phyloP scores from a whole-genome alignment of 345 rosid species.

The Eucalyptus urophylla region DNA sequence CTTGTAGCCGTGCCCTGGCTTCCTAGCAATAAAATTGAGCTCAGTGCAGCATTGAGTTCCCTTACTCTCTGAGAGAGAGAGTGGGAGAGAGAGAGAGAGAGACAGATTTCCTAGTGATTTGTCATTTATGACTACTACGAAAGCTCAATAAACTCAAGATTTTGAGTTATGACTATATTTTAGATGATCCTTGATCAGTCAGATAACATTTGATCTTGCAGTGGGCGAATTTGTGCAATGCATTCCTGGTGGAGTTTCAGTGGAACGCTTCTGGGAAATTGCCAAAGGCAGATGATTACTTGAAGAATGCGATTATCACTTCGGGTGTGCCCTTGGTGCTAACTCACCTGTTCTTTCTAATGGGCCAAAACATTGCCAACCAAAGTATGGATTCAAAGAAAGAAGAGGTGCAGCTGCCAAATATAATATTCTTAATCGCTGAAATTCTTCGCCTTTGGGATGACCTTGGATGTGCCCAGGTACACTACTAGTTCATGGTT shows the following conservation, averaged over 20 bases:
- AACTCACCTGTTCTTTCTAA: background rate
- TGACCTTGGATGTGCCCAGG: conserved; percentile 47
- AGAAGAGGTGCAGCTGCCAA: background rate
- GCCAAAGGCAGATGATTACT: background rate
- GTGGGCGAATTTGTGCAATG: background rate
- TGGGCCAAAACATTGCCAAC: background rate
- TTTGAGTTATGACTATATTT: background rate
- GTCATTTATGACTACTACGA: background rate
- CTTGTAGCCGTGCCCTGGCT: background rate
- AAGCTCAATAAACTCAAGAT: background rate
- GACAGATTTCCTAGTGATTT: background rate
- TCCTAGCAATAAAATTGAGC: background rate
- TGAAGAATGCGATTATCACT: background rate
- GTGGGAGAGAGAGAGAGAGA: background rate
- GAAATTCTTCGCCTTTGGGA: conserved; percentile 52
- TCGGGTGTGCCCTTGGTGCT: background rate
- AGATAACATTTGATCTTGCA: background rate
- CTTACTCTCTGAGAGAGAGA: background rate
- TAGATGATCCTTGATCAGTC: background rate
- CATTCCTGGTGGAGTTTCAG: conserved; percentile 2
- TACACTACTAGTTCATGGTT: background rate
- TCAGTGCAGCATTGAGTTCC: background rate
- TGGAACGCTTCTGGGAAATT: background rate
- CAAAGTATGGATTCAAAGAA: background rate
- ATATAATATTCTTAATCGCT: conserved; percentile 20